A percentile compares a stretch with the other conserved stretches of the same genome.
Evolutionary conservation across 1,284 basidiomycete species (phyloP).

Genomic region (Waitea zeae): DNA sequence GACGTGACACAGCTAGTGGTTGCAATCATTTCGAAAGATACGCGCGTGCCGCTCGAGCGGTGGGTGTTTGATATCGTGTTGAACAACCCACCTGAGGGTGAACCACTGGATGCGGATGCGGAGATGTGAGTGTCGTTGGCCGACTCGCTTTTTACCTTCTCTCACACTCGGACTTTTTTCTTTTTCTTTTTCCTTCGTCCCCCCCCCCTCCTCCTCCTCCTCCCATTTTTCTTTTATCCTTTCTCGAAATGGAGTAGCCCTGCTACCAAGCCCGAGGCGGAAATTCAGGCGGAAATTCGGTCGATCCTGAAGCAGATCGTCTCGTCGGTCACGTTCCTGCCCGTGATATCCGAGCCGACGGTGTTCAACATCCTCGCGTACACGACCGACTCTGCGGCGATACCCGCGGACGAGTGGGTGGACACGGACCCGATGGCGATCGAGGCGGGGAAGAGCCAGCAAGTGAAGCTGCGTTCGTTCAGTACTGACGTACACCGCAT

Average conservation of each 20-base stretch:
- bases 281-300: slow-evolving; percentile 94
- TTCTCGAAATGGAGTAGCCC: slow-evolving; percentile 17
- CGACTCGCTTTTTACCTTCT: too few relatives aligned
- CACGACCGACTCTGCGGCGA: slow-evolving; percentile 73
- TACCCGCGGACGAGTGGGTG: slow-evolving; percentile 84
- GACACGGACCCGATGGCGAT: slow-evolving; percentile 93
- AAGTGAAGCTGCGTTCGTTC: slow-evolving; percentile 83
- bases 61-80: slow-evolving; percentile 98
- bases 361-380: slow-evolving; percentile 94
- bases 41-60: slow-evolving; percentile 79
- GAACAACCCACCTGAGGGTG: slow-evolving; percentile 29
- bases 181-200: slow-evolving; percentile 3
- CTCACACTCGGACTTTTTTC: too few relatives aligned
- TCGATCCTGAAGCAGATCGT: slow-evolving; percentile 98
- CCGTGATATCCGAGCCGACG: slow-evolving; percentile 88
- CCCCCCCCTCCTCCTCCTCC: too few relatives aligned
- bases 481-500: slow-evolving; percentile 84
- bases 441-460: slow-evolving; percentile 89
- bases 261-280: slow-evolving; percentile 60
- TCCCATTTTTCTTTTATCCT: too few relatives aligned
- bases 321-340: slow-evolving; percentile 88
- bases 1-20: slow-evolving; percentile 87
- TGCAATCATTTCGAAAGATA: slow-evolving; percentile 92
- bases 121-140: slow-evolving; percentile 31
- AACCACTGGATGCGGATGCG: too few relatives aligned